Evolutionary conservation across 768 basidiomycete genomes (phyloP).

Genomic region (Asterophora parasitica): DNA sequence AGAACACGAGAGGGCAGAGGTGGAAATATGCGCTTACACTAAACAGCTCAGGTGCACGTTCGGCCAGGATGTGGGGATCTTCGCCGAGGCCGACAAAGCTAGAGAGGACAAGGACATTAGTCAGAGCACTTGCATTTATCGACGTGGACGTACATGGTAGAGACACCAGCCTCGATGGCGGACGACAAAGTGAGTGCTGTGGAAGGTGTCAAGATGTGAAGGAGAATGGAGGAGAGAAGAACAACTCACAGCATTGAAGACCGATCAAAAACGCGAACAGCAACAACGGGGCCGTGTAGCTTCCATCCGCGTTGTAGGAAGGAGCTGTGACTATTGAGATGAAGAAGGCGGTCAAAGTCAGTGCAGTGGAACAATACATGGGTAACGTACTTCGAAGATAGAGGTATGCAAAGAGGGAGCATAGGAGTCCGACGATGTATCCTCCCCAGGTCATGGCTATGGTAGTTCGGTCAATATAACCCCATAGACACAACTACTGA

Average conservation of each 20-base stretch:
- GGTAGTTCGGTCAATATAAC: background rate
- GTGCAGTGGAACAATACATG: too few species aligned
- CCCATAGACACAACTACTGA: background rate
- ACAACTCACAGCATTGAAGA: conserved; percentile 56
- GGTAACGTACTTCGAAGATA: conserved; percentile 59
- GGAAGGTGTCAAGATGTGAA: conserved; percentile 2
- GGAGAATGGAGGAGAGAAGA: background rate
- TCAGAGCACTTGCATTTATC: background rate
- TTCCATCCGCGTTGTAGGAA: conserved; percentile 65
- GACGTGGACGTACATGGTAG: conserved; percentile 58
- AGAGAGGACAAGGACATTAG: background rate
- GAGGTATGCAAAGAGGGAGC: conserved; percentile 70
- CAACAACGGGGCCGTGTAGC: conserved; percentile 74
- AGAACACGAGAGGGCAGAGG: conserved; percentile 3
- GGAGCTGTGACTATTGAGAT: conserved; percentile 57
- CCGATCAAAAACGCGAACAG: conserved; percentile 83
- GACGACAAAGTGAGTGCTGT: conserved; percentile 64
- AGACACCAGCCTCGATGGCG: conserved; percentile 81
- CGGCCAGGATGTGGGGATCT: conserved; percentile 72
- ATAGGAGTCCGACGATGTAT: conserved; percentile 70
- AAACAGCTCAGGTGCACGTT: conserved; percentile 70
- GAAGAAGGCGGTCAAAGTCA: background rate
- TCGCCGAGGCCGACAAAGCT: conserved; percentile 84
- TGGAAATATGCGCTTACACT: conserved; percentile 32
- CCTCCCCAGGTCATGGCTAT: conserved; percentile 76